These are phyloP conservation scores for Fusarium sp. DNA, from an alignment of 2,329 filamentous ascomycete species.

Conservation along the genomic window DNA sequence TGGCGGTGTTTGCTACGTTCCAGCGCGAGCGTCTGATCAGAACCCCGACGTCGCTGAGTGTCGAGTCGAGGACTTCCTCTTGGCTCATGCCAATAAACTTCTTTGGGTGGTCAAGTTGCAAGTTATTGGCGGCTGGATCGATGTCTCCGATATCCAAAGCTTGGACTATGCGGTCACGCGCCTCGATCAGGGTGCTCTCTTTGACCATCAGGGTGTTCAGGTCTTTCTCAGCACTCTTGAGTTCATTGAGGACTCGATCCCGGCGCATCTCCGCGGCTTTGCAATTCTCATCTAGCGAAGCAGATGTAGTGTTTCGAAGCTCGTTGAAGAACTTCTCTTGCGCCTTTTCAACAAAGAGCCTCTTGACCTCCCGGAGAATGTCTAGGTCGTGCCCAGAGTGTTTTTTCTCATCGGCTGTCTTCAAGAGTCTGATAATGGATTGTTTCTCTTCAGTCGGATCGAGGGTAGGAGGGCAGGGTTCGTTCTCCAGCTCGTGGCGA, in stretches of 20 bases:
- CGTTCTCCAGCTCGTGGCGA: background rate
- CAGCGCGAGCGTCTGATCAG: background rate
- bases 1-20: background rate
- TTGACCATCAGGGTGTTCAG: background rate
- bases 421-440: background rate
- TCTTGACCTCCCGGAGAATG: background rate
- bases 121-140: background rate
- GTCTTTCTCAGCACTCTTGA: background rate
- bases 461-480: background rate
- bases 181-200: background rate
- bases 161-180: background rate
- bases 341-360: background rate
- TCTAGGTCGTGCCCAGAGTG: background rate
- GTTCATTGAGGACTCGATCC: background rate
- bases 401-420: background rate
- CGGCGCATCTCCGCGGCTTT: background rate
- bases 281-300: background rate
- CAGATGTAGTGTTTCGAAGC: background rate
- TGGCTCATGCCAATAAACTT: background rate
- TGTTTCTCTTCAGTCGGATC: background rate
- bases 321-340: background rate
- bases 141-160: background rate
- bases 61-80: background rate
- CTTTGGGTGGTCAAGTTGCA: background rate
- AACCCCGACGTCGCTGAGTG: too few relatives aligned